A percentile compares a stretch with the other conserved stretches of the same genome.
phyloP scores from a whole-genome alignment of 768 basidiomycete genomes.

The Panellus pusillus region DNA sequence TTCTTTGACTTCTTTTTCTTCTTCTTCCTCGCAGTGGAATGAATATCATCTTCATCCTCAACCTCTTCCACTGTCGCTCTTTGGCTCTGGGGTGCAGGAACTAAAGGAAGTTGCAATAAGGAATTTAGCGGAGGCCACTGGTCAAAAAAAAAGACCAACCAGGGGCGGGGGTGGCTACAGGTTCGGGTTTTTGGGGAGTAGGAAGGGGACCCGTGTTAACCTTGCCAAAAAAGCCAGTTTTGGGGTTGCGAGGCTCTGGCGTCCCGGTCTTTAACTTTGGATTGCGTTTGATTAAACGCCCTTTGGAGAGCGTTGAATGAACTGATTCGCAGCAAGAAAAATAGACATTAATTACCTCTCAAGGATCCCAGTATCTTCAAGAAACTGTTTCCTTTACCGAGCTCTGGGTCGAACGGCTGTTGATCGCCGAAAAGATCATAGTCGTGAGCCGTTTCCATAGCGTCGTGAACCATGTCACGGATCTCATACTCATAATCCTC shows the following conservation, averaged over 20 bases:
- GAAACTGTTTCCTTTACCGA: constrained; percentile 73
- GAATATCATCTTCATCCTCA: constrained; percentile 63
- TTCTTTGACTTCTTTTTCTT: constrained; percentile 80
- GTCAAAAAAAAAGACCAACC: not conserved
- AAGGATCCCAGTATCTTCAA: constrained; percentile 73
- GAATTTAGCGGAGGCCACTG: not conserved
- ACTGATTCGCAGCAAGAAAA: constrained; percentile 5
- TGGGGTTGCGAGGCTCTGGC: constrained; percentile 31
- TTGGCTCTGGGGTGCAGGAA: constrained; percentile 30
- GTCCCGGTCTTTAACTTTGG: constrained; percentile 43
- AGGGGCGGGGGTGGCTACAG: constrained; percentile 5
- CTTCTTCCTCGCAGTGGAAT: constrained; percentile 51
- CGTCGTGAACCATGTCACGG: constrained; percentile 61
- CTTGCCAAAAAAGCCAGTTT: constrained; percentile 24
- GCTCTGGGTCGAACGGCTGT: constrained; percentile 43
- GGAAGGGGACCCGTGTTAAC: constrained; percentile 16
- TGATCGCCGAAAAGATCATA: constrained; percentile 60
- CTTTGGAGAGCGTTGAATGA: constrained; percentile 29
- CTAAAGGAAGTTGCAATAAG: not conserved
- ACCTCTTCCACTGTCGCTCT: constrained; percentile 69
- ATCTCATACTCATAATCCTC: constrained; percentile 67
- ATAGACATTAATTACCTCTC: constrained; percentile 48
- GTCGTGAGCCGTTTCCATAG: constrained; percentile 68
- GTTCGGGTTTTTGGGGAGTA: constrained; percentile 17
- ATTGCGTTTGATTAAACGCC: constrained; percentile 36